A percentile compares a stretch with the other conserved stretches of the same genome.
Conservation (phyloP, 2,329 filamentous ascomycete genomes). For the Apiospora phragmitis region DNA sequence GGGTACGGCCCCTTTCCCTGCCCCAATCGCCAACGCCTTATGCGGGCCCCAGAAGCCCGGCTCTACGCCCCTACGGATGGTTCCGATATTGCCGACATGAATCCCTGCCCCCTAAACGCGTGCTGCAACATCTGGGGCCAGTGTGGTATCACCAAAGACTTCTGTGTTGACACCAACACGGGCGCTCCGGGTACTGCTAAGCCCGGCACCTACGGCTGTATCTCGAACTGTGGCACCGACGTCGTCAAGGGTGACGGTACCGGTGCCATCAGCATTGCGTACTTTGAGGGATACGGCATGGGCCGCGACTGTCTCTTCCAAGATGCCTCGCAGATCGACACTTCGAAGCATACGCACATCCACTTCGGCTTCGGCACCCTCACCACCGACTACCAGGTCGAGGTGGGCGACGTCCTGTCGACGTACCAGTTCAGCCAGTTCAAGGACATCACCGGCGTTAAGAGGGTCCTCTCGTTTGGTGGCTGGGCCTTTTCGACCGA, state of each 20-base stretch:
- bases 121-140: constrained; percentile 23
- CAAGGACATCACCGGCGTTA: constrained; percentile 27
- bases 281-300: constrained; percentile 20
- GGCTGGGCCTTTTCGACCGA: constrained; percentile 45
- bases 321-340: constrained; percentile 18
- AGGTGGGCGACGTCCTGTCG: constrained; percentile 23
- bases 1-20: constrained; percentile 23
- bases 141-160: constrained; percentile 17
- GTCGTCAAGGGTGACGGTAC: constrained; percentile 12
- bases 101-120: constrained; percentile 21
- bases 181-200: constrained; percentile 9
- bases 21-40: constrained; percentile 18
- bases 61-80: constrained; percentile 5
- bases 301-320: constrained; percentile 20
- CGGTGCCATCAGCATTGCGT: constrained; percentile 12
- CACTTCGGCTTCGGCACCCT: constrained; percentile 37
- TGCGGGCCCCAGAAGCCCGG: constrained; percentile 20
- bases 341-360: constrained; percentile 18
- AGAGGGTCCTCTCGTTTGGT: constrained; percentile 44
- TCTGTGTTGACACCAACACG: constrained; percentile 14
- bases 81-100: constrained; percentile 13
- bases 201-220: constrained; percentile 11
- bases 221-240: constrained; percentile 20
- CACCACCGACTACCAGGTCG: constrained; percentile 25
- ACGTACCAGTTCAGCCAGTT: constrained; percentile 35